Evolutionary conservation across 2,329 filamentous ascomycete genomes (phyloP).

Genomic region (Neophaeococcomyces mojaviensis): DNA sequence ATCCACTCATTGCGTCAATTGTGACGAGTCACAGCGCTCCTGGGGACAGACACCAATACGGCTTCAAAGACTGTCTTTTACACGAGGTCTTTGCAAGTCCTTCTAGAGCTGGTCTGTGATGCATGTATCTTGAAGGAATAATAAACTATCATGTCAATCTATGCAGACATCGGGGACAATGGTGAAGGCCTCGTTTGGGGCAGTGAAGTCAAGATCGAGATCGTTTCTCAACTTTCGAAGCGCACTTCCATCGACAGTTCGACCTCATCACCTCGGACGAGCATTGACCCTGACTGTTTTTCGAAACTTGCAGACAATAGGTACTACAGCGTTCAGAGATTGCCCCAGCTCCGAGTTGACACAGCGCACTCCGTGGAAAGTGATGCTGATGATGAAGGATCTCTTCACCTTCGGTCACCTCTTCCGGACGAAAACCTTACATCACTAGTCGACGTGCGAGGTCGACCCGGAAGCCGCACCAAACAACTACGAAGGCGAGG

Average conservation of each 20-base stretch:
- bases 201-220: constrained; percentile 21
- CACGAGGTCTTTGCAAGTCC: no score
- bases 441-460: not conserved
- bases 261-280: not conserved
- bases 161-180: not conserved
- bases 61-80: no score
- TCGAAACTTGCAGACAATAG: not conserved
- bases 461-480: constrained; percentile 1
- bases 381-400: constrained; percentile 3
- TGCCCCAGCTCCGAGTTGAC: not conserved
- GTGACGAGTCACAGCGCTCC: no score
- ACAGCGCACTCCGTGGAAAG: not conserved
- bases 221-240: constrained; percentile 8
- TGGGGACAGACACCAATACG: no score
- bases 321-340: not conserved
- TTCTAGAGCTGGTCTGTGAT: no score
- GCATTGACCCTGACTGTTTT: not conserved
- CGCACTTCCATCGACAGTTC: not conserved
- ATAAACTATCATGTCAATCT: not conserved
- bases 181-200: constrained; percentile 19
- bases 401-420: not conserved
- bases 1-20: no score
- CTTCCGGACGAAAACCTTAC: not conserved
- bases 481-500: constrained; percentile 5
- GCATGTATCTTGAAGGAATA: not conserved